Base-by-base conservation (phyloP, 2,329 filamentous ascomycete genomes). In the Epichloe coenophiala region DNA sequence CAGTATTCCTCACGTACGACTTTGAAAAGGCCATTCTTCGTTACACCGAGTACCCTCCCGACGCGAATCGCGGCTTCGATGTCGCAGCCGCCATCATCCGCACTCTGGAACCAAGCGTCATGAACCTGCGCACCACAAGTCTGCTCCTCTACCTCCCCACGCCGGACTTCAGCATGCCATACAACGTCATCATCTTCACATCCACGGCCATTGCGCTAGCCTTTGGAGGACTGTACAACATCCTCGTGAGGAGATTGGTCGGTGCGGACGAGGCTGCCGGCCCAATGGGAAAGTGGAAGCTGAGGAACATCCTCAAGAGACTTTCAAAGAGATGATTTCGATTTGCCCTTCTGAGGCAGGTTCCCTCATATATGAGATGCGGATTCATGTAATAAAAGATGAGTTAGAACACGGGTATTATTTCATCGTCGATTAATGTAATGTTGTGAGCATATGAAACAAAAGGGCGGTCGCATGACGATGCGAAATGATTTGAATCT, bases 131-230 rank as follows among this genome's bases (percentile, higher is more conserved):
- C 44, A 97, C 93, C 0, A 97, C 93, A 0, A 86, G 81, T 50
- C 69, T 98, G 51, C 74, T 98, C 13, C 79, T 97, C 3, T 88
- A 88, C n/a, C 75, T 98, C 1, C 93, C 93, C 0, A 97, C 93
- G 0, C 93, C 93, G 0, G 93, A 98, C 65, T 98, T 98, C 65
- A 96, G 89, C 65, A 98, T 98, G 93, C 93, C 93, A 1, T 98
- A 98, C 66, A 98, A 98, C 58, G 93, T 97, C 55, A 98, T 98
- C 62, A 98, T 98, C 47, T 80, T 98, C 52, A 97, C 93, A 0
- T 95, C 89, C 55, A 98, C 93, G 0, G 89, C 95, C 2, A 95
- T 98, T 66, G 93, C 93, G 0, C 73, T 98, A 31, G 90, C 89
- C 0, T 98, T 98, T 70, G 93, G 93, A 5, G 93, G 89, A 52